Evolutionary conservation across 1,139 yeast genomes (phyloP), one percentile per base, ranked within the genome.

Genomic region (Zhuliangozyma blackwelliae): DNA sequence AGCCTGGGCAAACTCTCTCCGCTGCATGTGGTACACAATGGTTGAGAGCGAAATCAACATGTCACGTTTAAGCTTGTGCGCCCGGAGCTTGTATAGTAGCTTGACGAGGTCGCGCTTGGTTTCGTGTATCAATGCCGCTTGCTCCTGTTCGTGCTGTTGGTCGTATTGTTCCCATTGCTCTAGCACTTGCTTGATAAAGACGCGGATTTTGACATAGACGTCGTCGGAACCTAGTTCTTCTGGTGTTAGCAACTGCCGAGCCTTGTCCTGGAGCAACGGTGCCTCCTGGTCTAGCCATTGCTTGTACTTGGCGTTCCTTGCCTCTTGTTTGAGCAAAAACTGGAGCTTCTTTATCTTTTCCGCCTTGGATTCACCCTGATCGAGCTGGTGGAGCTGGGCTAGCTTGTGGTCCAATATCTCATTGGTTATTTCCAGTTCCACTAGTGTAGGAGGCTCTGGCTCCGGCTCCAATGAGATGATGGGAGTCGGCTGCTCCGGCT

Each of bases 31-130:
- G 50, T 73, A 69, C 7, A 82, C 50, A 2, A 84, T 73, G 0
- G 88, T 81, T 2, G 80, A 65, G 19, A 88, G 57, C 1, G 86
- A 75, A 0, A 74, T 72, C 30, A 79, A 57, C 55, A 82, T 74
- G 5, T 55, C 56, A 2, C 50, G 50, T 1, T 61, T 50, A 2
- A 88, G 53, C 13, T 61, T 63, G 19, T 62, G 54, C 34, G 71
- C 67, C 7, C 92, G 66, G 16, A 88, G 65, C 44, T 72, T 68
- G 35, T 78, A 75, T 27, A 88, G 60, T 28, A 88, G 58, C 22
- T 82, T 79, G 27, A 81, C 75, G 31, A 87, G 51, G 46, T 79
- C 77, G 36, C 60, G 60, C 50, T 81, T 80, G 1, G 94, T 81
- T 40, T 84, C 86, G 10, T 44, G 40, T 4, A 75, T 52, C 7